Evolutionary conservation across 768 basidiomycete genomes (phyloP).

Genomic region (Myochromella boudieri): DNA sequence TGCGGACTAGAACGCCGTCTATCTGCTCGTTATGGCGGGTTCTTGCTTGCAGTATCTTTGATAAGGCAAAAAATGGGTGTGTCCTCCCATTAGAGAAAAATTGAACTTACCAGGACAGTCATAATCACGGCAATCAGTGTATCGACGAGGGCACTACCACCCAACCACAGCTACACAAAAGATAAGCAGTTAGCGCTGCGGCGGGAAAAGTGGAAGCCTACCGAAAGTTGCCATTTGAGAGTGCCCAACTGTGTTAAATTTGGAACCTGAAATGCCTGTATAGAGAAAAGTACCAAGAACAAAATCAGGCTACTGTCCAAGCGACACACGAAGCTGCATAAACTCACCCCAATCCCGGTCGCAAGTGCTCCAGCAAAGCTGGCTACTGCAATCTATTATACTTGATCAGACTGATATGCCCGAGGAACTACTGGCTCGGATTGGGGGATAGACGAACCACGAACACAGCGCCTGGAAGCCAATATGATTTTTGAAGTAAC

Average conservation of each 20-base stretch:
- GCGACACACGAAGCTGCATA: neutral
- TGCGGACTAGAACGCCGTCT: constrained; percentile 6
- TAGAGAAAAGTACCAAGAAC: neutral
- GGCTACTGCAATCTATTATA: constrained; percentile 1
- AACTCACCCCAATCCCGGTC: constrained; percentile 8
- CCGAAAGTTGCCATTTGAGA: constrained; percentile 14
- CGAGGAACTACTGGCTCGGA: too few species aligned
- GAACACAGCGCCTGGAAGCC: neutral
- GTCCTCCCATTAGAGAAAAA: neutral
- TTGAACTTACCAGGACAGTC: constrained; percentile 9
- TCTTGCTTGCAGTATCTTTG: constrained; percentile 11
- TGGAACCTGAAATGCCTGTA: constrained; percentile 4
- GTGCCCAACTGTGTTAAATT: constrained; percentile 5
- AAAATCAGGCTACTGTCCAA: neutral
- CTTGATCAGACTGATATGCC: neutral
- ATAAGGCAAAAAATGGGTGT: too few species aligned
- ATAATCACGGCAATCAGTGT: constrained; percentile 11
- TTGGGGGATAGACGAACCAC: neutral
- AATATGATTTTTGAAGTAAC: neutral
- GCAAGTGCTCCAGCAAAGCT: constrained; percentile 12
- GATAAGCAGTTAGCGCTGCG: neutral
- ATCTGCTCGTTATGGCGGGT: constrained; percentile 8
- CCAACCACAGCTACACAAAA: constrained; percentile 11
- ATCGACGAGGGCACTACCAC: constrained; percentile 13
- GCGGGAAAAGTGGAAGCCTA: neutral